Percentiles rank a stretch among this genome's conserved stretches.
These are phyloP conservation scores for Carex pumila DNA, from an alignment of 176 grass and related monocot genomes.

Conservation along the genomic window DNA sequence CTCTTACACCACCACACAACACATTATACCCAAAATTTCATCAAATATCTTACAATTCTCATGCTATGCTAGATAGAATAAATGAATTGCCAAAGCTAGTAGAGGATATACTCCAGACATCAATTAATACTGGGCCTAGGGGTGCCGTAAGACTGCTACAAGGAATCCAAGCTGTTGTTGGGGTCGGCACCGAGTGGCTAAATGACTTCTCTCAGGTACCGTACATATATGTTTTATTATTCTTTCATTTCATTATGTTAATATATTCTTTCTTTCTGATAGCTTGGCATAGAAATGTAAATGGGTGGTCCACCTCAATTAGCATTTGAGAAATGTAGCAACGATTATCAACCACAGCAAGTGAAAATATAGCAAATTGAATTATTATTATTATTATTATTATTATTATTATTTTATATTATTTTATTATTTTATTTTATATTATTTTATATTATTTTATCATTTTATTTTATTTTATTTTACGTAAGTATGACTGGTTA, in stretches of 20 bases:
- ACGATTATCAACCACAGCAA: neutral
- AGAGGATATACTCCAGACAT: slow-evolving; percentile 85
- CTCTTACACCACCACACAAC: neutral
- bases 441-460: no score
- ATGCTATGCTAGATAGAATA: slow-evolving; percentile 54
- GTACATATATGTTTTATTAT: neutral
- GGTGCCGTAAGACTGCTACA: slow-evolving; percentile 72
- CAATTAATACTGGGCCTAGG: slow-evolving; percentile 82
- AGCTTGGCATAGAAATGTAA: neutral
- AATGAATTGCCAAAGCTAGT: slow-evolving; percentile 71
- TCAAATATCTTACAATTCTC: neutral
- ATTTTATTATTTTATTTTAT: no score
- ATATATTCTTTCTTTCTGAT: slow-evolving; percentile 3
- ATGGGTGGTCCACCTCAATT: neutral
- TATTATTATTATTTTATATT: no score
- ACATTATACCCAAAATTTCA: neutral
- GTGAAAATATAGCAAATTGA: neutral
- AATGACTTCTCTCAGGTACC: slow-evolving; percentile 77
- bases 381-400: no score
- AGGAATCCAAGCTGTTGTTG: slow-evolving; percentile 82
- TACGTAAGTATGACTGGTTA: neutral
- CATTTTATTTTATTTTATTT: no score
- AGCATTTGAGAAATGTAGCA: neutral
- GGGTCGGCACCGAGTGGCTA: slow-evolving; percentile 80
- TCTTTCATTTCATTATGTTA: neutral